phyloP scores from a whole-genome alignment of 352 stramenopile species.

The Peronospora destructor region DNA sequence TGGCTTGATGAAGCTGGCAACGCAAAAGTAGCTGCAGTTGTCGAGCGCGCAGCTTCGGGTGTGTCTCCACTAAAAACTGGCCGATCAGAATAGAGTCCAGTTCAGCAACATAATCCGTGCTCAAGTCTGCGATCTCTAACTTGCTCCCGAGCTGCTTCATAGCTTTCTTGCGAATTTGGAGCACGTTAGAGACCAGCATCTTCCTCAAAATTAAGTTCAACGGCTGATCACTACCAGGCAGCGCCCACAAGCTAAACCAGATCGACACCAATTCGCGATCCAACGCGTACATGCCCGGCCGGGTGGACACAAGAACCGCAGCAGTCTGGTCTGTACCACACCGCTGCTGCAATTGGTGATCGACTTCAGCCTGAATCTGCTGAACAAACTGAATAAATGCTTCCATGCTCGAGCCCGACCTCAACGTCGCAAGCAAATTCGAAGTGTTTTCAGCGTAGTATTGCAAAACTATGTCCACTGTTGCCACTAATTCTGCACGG shows the following conservation, averaged over 20 bases:
- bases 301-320: conserved; percentile 19
- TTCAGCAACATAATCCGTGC: conserved; percentile 7
- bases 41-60: conserved; percentile 56
- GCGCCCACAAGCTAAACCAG: conserved; percentile 31
- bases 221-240: conserved; percentile 8
- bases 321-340: conserved; percentile 14
- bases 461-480: conserved; percentile 36
- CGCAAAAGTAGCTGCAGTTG: conserved; percentile 47
- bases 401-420: conserved; percentile 7
- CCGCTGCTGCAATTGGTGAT: conserved; percentile 26
- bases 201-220: conserved; percentile 19
- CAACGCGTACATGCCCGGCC: conserved; percentile 37
- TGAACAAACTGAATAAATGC: conserved; percentile 11
- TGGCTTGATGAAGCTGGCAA: conserved; percentile 25
- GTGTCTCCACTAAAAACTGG: conserved; percentile 53
- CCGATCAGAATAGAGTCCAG: conserved; percentile 36
- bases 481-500: conserved; percentile 44
- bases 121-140: conserved; percentile 11
- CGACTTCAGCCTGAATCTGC: conserved; percentile 25
- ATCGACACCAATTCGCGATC: conserved; percentile 46
- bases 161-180: conserved; percentile 59
- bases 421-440: conserved; percentile 9
- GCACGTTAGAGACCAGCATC: conserved; percentile 37
- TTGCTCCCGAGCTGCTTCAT: conserved; percentile 47
- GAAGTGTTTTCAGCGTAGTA: conserved; percentile 22